Evolutionary conservation across 768 basidiomycete species (phyloP).

Genomic region (Boletus subparvulus): DNA sequence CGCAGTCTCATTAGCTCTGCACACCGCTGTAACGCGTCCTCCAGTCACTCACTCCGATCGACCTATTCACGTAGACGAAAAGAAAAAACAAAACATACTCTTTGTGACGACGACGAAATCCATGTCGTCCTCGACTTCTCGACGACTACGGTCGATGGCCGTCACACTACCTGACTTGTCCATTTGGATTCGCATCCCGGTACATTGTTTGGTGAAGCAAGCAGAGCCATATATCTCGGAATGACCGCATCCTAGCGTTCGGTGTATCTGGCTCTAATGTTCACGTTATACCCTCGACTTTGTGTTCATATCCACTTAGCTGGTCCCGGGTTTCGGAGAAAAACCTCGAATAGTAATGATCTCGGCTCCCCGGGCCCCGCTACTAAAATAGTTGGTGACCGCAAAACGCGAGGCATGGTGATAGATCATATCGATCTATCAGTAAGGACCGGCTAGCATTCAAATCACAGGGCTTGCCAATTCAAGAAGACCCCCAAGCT

Average conservation of each 20-base stretch:
- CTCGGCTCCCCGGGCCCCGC: background rate
- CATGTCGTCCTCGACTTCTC: no score
- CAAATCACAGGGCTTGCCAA: constrained; percentile 18
- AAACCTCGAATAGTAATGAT: background rate
- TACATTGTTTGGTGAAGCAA: background rate
- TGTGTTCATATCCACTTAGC: background rate
- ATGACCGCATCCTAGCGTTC: background rate
- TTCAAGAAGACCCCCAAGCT: constrained; percentile 17
- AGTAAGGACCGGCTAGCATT: background rate
- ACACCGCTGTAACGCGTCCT: no score
- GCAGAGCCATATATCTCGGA: background rate
- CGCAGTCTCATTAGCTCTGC: no score
- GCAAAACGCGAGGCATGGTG: constrained; percentile 1
- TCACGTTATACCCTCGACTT: background rate
- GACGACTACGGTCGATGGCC: no score
- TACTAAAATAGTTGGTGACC: constrained; percentile 5
- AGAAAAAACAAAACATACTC: no score
- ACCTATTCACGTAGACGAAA: no score
- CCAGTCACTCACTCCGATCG: no score
- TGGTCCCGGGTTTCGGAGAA: background rate
- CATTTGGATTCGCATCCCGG: background rate
- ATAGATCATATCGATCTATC: constrained; percentile 23
- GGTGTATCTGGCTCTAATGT: background rate
- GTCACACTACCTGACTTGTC: no score
- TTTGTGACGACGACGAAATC: no score